Conservation (phyloP, 163 green algal genomes). For the Coccomyxa subellipsoidea region DNA sequence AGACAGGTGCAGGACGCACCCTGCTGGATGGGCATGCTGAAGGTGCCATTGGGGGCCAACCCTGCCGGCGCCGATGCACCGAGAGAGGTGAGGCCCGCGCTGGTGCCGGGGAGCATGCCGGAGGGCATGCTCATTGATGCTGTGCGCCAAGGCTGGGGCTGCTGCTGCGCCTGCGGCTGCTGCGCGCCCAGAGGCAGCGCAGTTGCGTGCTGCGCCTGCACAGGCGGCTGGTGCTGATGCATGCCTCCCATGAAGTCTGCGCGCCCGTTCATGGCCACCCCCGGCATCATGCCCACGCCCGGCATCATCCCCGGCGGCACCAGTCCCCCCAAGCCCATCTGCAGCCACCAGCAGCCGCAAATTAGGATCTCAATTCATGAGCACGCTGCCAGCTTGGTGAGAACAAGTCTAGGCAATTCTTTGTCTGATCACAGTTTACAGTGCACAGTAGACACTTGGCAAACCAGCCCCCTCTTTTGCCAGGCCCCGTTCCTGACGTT, state of each 20-base stretch:
- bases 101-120: neutral
- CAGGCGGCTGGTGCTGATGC: neutral
- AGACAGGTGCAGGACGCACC: no score
- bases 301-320: conserved; percentile 2
- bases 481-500: no score
- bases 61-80: neutral
- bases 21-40: neutral
- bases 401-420: neutral
- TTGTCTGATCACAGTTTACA: neutral
- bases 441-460: neutral
- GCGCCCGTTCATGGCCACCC: neutral
- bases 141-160: neutral
- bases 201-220: neutral
- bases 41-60: neutral
- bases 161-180: neutral
- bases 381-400: no score
- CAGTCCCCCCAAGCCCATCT: neutral
- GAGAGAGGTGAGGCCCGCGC: neutral
- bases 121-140: neutral
- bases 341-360: neutral
- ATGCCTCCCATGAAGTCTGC: neutral
- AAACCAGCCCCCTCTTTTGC: no score
- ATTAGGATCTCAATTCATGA: neutral
- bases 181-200: neutral
- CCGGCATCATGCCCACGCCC: neutral